Conservation (phyloP, 2,329 filamentous ascomycete genomes). For the Colletotrichum zoysiae region DNA sequence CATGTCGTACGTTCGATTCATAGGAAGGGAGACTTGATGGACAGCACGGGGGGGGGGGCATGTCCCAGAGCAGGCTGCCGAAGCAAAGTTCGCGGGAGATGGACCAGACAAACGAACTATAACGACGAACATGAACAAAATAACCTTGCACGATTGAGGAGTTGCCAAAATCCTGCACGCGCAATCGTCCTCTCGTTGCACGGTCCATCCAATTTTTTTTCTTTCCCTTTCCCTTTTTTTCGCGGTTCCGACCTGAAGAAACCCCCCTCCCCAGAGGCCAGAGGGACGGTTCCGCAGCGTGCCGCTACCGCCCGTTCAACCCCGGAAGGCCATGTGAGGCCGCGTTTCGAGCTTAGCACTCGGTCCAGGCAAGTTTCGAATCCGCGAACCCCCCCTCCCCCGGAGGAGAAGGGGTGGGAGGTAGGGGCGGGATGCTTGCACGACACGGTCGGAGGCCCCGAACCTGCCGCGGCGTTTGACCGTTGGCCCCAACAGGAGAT, state of each 20-base stretch:
- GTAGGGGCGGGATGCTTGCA: neutral
- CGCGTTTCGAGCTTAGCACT: conserved; percentile 36
- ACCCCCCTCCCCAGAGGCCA: no score
- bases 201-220: no score
- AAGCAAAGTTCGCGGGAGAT: neutral
- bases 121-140: conserved; percentile 5
- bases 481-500: neutral
- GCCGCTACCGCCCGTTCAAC: conserved; percentile 12
- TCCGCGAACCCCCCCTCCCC: neutral
- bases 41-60: neutral
- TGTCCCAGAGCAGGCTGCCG: neutral
- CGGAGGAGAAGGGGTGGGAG: neutral
- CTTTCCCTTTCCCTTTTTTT: neutral
- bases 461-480: neutral
- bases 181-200: neutral
- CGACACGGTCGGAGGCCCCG: neutral
- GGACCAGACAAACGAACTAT: conserved; percentile 1
- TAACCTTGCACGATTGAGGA: neutral
- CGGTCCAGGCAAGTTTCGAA: conserved; percentile 29
- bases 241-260: neutral
- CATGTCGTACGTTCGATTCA: neutral
- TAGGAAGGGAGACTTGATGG: neutral
- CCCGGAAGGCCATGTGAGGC: conserved; percentile 19
- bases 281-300: neutral
- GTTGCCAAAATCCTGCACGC: neutral